phyloP scores from a whole-genome alignment of 208 protist species.

The Acanthamoeba culbertsoni region DNA sequence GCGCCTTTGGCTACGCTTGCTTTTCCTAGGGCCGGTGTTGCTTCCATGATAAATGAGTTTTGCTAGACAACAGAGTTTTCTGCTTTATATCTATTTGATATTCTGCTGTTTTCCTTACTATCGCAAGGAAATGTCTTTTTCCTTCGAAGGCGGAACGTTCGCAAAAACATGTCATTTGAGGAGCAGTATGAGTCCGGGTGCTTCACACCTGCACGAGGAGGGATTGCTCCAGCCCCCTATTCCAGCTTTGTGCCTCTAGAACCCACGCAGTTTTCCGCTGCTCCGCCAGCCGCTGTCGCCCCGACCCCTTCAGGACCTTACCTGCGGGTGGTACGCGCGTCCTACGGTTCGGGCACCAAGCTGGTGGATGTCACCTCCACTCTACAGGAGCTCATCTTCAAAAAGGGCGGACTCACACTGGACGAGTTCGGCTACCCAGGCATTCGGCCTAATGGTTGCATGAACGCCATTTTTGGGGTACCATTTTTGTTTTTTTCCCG shows the following conservation, averaged over 20 bases:
- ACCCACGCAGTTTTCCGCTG: background rate
- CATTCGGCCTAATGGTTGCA: constrained; percentile 26
- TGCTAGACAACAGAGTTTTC: background rate
- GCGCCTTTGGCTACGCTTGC: background rate
- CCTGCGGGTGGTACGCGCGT: background rate
- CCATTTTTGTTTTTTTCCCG: background rate
- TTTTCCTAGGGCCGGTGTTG: background rate
- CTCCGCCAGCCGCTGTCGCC: background rate
- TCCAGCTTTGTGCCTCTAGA: background rate
- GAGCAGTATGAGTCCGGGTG: background rate
- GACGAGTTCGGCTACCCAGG: background rate
- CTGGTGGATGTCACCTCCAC: background rate
- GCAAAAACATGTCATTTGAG: background rate
- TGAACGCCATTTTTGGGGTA: constrained; percentile 36
- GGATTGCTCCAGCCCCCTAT: background rate
- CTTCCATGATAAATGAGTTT: background rate
- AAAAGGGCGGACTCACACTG: constrained; percentile 22
- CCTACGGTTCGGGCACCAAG: background rate
- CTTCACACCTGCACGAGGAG: background rate
- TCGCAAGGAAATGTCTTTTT: background rate
- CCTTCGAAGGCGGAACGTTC: background rate
- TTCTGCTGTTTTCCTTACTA: background rate
- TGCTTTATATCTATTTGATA: too few species aligned
- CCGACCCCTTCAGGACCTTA: background rate
- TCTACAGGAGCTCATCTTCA: constrained; percentile 33